Conservation (phyloP, 805 yeast genomes). For the Yarrowia sp. region DNA sequence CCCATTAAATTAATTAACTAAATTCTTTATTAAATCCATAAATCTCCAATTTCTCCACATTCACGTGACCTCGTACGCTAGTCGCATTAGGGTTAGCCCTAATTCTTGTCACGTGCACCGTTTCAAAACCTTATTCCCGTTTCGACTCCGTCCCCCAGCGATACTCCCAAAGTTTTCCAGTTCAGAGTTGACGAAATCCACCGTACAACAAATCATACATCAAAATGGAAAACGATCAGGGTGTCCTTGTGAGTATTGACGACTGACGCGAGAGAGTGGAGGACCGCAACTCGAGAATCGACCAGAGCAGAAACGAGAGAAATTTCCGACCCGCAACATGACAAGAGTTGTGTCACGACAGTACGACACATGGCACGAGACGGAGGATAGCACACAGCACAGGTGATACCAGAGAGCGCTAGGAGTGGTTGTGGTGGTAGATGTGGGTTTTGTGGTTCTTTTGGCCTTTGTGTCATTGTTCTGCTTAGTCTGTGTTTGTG, state of each 20-base stretch:
- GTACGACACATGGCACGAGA: background rate
- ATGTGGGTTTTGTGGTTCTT: no score
- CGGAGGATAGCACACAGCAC: background rate
- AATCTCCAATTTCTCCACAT: background rate
- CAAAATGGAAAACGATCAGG: constrained; percentile 99
- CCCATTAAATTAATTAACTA: no score
- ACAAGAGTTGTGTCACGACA: no score
- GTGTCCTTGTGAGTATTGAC: constrained; percentile 85
- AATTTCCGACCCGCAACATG: background rate
- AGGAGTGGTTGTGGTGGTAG: no score
- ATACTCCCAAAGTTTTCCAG: constrained; percentile 24
- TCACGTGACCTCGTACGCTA: background rate
- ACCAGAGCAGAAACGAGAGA: background rate
- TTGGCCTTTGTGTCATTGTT: no score
- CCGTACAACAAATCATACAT: constrained; percentile 24
- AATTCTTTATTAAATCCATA: no score
- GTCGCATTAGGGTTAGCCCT: constrained; percentile 14
- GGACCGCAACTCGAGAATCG: background rate
- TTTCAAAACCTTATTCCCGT: constrained; percentile 5
- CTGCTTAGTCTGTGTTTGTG: no score
- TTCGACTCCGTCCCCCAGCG: constrained; percentile 21
- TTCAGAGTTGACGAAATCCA: constrained; percentile 20
- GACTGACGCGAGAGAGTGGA: background rate
- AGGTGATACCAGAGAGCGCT: no score
- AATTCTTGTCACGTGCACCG: background rate